Base-by-base conservation (phyloP, 352 stramenopile genomes). In the Peronosclerospora sorghi region DNA sequence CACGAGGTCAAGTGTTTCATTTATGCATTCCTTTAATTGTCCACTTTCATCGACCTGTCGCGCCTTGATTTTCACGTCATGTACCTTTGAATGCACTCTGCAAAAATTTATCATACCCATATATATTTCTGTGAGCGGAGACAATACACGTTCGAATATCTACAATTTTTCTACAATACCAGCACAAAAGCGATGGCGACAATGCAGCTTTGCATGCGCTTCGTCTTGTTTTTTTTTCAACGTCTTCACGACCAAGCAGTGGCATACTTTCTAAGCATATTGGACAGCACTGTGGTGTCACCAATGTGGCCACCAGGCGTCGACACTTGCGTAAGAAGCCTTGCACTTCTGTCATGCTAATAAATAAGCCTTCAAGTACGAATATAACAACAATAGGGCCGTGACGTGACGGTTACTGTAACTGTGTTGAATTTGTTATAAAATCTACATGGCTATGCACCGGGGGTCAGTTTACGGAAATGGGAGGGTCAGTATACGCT, bases 241-340 rank as follows among this genome's bases (percentile, higher is more conserved):
- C 48, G 30, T 82, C 68, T 2, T 41, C 15, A 27, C 76, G 44
- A 14, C 37, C 51, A 23, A 76, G 41, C 37, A 76, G 43, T 0
- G 74, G 71, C 7, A 86, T 59, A 18, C 41, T 20, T n/a, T 86
- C 69, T 37, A 84, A 39, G 29, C 73, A 86, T 35, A 86, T 82
- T 28, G 68, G 65, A 40, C 73, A 86, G 36, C 21, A 46, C 30
- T 51, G 41, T 0, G 62, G 65, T 23, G 53, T 14, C 18, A 67
- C 48, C 15, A 85, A 44, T 34, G 73, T 68, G 40, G 69, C 69
- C 32, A 66, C 58, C 8, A 79, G 50, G 14, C 70, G 70, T 28
- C 68, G 58, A 29, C 70, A 79, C 26, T 68, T 51, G 39, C 69
- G 73, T 45, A 81, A 53, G 19, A 85, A 53, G n/a, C 58, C 36